Conservation (phyloP, 2,329 filamentous ascomycete genomes). For the Allantophomopsis cytisporea region DNA sequence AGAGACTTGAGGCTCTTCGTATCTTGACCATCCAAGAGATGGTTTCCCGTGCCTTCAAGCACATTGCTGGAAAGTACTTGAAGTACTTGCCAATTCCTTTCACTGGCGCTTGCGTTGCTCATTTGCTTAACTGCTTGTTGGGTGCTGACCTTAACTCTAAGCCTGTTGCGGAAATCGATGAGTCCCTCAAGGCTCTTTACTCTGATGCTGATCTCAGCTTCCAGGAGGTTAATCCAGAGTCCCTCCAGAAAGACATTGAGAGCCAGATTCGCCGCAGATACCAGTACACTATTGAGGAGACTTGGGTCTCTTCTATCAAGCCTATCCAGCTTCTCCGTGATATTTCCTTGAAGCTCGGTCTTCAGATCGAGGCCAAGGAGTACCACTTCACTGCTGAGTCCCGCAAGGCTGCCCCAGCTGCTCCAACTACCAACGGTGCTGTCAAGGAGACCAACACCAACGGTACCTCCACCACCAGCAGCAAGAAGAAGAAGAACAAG, state of each 20-base stretch:
- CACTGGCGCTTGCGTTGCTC: conserved; percentile 65
- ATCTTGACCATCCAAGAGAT: conserved; percentile 80
- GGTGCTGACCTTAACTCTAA: conserved; percentile 64
- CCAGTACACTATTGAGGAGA: conserved; percentile 55
- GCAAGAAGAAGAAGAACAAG: conserved; percentile 48
- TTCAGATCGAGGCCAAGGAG: conserved; percentile 72
- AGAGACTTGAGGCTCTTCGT: conserved; percentile 63
- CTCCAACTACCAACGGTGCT: conserved; percentile 19
- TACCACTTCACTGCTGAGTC: conserved; percentile 49
- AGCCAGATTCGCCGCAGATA: conserved; percentile 62
- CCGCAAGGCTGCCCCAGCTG: conserved; percentile 18
- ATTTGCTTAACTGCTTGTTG: conserved; percentile 87
- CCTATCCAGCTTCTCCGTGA: conserved; percentile 81
- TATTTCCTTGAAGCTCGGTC: conserved; percentile 73
- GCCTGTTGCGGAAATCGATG: conserved; percentile 66
- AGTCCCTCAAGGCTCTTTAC: conserved; percentile 62
- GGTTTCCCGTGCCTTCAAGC: conserved; percentile 92
- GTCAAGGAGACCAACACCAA: conserved; percentile 24
- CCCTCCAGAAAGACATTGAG: conserved; percentile 54
- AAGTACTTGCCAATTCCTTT: conserved; percentile 69
- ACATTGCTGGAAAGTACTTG: conserved; percentile 68
- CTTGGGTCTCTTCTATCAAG: conserved; percentile 56
- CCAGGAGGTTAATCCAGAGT: conserved; percentile 62
- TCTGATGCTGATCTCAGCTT: conserved; percentile 72
- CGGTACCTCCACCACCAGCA: conserved; percentile 13